A percentile compares a stretch with the other conserved stretches of the same genome.
Conservation (phyloP, 1,284 basidiomycete species). For the Pyrrhoderma lamaoense region DNA sequence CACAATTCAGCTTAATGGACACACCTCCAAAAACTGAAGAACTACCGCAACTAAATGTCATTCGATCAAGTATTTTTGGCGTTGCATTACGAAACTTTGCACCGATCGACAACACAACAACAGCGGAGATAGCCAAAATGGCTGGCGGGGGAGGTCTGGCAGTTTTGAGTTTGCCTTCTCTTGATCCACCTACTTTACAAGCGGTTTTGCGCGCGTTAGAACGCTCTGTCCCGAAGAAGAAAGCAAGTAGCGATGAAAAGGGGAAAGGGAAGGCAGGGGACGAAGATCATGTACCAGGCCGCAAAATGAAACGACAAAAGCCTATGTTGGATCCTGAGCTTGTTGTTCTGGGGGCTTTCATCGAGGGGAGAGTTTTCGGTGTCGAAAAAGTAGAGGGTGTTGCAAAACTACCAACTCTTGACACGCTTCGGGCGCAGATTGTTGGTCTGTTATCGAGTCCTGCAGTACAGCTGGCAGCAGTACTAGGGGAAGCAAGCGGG, state of each 20-base stretch:
- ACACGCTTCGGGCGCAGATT: conserved; percentile 65
- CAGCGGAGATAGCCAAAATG: conserved; percentile 44
- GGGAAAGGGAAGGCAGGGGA: conserved; percentile 46
- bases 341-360: conserved; percentile 63
- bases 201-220: conserved; percentile 63
- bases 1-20: conserved; percentile 27
- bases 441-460: conserved; percentile 69
- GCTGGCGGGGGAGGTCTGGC: conserved; percentile 51
- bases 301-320: conserved; percentile 50
- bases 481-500: conserved; percentile 67
- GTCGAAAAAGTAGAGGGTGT: conserved; percentile 51
- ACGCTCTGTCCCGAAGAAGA: conserved; percentile 49
- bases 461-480: conserved; percentile 57
- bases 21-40: conserved; percentile 33
- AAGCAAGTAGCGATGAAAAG: conserved; percentile 41
- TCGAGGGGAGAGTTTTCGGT: conserved; percentile 65
- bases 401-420: conserved; percentile 61
- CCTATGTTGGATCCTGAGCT: conserved; percentile 54
- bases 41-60: conserved; percentile 42
- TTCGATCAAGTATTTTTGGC: conserved; percentile 67
- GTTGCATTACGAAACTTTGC: conserved; percentile 57
- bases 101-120: conserved; percentile 41
- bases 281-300: conserved; percentile 57
- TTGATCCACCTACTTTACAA: conserved; percentile 64
- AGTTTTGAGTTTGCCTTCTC: conserved; percentile 55